Percentiles rank a stretch among this genome's conserved stretches.
phyloP scores from a whole-genome alignment of 2,329 filamentous ascomycete genomes.

The Calonectria multiphialidica region DNA sequence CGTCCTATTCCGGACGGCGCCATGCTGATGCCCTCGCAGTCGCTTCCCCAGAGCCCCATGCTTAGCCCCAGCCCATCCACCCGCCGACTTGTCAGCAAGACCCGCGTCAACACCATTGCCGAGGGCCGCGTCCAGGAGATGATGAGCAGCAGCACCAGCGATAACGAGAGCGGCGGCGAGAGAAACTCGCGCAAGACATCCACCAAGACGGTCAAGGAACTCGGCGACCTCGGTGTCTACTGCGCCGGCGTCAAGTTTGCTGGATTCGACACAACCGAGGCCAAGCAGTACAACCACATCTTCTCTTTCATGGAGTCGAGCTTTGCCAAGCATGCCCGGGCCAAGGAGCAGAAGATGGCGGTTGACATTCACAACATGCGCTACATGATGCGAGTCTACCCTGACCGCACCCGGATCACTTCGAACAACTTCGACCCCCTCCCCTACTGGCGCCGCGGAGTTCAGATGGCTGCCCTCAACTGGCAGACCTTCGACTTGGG shows the following conservation, averaged over 20 bases:
- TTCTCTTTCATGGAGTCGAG: constrained; percentile 94
- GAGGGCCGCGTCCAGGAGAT: constrained; percentile 68
- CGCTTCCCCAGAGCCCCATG: constrained; percentile 67
- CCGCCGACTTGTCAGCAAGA: constrained; percentile 62
- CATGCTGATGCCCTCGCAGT: constrained; percentile 60
- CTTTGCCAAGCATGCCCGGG: constrained; percentile 84
- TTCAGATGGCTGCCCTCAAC: constrained; percentile 97
- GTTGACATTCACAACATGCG: constrained; percentile 92
- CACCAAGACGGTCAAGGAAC: constrained; percentile 87
- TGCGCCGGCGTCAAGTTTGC: constrained; percentile 83
- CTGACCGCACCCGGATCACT: constrained; percentile 81
- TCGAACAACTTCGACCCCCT: constrained; percentile 97
- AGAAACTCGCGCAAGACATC: constrained; percentile 71
- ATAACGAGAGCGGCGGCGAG: constrained; percentile 79
- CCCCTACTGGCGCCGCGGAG: constrained; percentile 92
- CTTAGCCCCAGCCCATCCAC: constrained; percentile 64
- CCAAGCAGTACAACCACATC: constrained; percentile 92
- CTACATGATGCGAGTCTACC: constrained; percentile 94
- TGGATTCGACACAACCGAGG: constrained; percentile 82
- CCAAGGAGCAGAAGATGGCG: constrained; percentile 79
- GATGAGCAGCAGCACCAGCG: constrained; percentile 76
- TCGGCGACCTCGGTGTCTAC: constrained; percentile 88
- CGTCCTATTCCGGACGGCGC: constrained; percentile 71
- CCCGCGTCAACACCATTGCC: constrained; percentile 68
- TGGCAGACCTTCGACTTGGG: constrained; percentile 98